Base-by-base conservation (phyloP, 257 asterid genomes). In the Jacaranda copaia region DNA sequence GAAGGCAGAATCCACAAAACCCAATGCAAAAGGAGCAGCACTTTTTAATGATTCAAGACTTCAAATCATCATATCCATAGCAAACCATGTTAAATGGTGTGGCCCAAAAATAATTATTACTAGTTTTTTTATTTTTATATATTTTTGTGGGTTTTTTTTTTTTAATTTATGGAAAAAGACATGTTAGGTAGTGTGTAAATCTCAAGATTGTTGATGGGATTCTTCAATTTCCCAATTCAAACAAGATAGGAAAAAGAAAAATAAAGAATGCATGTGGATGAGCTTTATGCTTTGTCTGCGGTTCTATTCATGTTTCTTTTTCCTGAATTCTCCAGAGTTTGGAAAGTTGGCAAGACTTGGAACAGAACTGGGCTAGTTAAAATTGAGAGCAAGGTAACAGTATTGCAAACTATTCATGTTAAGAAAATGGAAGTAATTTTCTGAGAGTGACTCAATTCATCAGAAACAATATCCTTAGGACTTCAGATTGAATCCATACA, bases 81-180 rank as follows among this genome's bases (percentile, higher is more conserved):
- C 32, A 25, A 25, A 25, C 32, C 32, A 25, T 2, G 69, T 67
- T 60, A 72, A 43, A 63, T 80, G 84, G 81, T 75, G 76, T 81
- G 89, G 75, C 84, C 88, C 85, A 78, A 55, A 45, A 64, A 35
- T 43, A 81, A 75, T 78, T 15, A 73, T 75, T 48, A 64, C 70
- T 6, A 15, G 8, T 4, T 14, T 4, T 51, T 14, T 3, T 51
- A 2, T 4, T 3, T 12, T 3, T 1, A 12, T 51, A 3, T 12
- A 5, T 51, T 51, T 51, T 12, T 51, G 8, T 25, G 32, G 32
- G 1, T 25, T 25, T 25, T 25, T 25, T 25, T 25, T 25, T 0
- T 0, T 11, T 11, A 10, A 10, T 48, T 48, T 48, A 11, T 48
- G 14, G 55, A 48, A 11, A 48, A n/a, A 48, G 55, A 48, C 5